Conservation (phyloP, 2,329 filamentous ascomycete genomes). For the Dothideomycetes sp. region DNA sequence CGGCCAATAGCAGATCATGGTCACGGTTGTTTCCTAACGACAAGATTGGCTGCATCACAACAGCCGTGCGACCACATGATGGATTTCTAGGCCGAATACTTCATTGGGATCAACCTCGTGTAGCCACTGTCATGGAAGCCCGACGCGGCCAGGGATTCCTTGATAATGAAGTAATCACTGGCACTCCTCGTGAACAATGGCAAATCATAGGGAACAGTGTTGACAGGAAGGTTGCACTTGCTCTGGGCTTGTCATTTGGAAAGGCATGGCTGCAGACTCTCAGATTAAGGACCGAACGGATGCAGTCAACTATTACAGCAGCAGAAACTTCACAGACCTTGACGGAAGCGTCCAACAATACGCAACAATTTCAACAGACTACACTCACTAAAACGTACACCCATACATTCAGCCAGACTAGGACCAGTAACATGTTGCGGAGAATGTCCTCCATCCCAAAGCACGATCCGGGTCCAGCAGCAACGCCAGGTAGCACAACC, state of each 20-base stretch:
- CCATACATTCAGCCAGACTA: no score
- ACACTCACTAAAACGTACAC: no score
- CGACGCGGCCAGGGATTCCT: conserved; percentile 59
- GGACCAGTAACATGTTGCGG: no score
- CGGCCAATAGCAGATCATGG: conserved; percentile 29
- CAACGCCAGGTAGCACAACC: no score
- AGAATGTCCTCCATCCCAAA: no score
- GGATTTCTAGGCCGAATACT: conserved; percentile 42
- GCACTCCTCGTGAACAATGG: conserved; percentile 44
- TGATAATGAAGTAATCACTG: conserved; percentile 60
- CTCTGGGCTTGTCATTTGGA: conserved; percentile 52
- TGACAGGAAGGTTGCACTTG: conserved; percentile 54
- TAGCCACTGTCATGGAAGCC: conserved; percentile 55
- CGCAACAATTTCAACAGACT: no score
- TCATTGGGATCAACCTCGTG: conserved; percentile 56
- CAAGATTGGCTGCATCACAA: conserved; percentile 55
- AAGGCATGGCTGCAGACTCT: conserved; percentile 40
- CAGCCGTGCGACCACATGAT: conserved; percentile 40
- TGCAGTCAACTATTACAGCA: neutral
- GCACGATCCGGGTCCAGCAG: no score
- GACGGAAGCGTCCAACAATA: neutral
- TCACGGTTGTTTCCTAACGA: conserved; percentile 40
- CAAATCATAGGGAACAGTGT: conserved; percentile 69
- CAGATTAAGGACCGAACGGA: neutral
- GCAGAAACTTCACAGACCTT: neutral